Percentiles rank a stretch among this genome's conserved stretches.
Evolutionary conservation across 352 stramenopile species (phyloP).

Genomic region (Globisporangium perplexum): DNA sequence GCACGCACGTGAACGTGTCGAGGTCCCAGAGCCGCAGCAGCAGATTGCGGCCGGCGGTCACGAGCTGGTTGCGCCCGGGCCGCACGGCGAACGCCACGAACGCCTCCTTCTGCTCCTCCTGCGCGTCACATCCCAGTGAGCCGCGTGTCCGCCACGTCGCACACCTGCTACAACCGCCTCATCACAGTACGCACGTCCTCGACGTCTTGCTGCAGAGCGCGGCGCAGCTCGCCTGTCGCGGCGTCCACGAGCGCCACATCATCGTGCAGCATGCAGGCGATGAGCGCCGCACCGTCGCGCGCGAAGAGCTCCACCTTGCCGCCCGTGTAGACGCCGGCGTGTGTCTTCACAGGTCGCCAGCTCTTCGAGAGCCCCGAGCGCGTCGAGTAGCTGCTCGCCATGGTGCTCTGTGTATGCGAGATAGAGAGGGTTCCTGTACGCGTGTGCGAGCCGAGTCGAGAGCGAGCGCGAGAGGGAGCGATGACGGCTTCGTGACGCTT

Average conservation of each 20-base stretch:
- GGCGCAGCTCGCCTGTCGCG: slow-evolving; percentile 58
- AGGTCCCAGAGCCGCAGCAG: slow-evolving; percentile 84
- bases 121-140: not conserved
- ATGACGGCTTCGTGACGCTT: not conserved
- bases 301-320: slow-evolving; percentile 71
- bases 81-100: slow-evolving; percentile 81
- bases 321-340: slow-evolving; percentile 77
- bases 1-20: slow-evolving; percentile 68
- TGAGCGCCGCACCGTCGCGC: slow-evolving; percentile 21
- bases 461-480: too few species aligned
- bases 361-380: slow-evolving; percentile 70
- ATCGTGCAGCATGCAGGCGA: slow-evolving; percentile 81
- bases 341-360: slow-evolving; percentile 72
- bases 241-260: slow-evolving; percentile 78
- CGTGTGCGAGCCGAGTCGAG: not conserved
- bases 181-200: slow-evolving; percentile 20
- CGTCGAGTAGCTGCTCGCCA: slow-evolving; percentile 48
- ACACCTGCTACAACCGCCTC: not conserved
- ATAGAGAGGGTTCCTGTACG: not conserved
- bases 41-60: slow-evolving; percentile 81
- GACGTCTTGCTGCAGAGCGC: slow-evolving; percentile 70
- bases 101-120: slow-evolving; percentile 73
- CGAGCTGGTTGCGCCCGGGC: slow-evolving; percentile 70
- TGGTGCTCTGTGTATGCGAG: not conserved
- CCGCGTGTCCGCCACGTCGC: not conserved